Evolutionary conservation across 2,329 filamentous ascomycete species (phyloP), one percentile per base, ranked within the genome.

Genomic region (Cordyceps javanica): DNA sequence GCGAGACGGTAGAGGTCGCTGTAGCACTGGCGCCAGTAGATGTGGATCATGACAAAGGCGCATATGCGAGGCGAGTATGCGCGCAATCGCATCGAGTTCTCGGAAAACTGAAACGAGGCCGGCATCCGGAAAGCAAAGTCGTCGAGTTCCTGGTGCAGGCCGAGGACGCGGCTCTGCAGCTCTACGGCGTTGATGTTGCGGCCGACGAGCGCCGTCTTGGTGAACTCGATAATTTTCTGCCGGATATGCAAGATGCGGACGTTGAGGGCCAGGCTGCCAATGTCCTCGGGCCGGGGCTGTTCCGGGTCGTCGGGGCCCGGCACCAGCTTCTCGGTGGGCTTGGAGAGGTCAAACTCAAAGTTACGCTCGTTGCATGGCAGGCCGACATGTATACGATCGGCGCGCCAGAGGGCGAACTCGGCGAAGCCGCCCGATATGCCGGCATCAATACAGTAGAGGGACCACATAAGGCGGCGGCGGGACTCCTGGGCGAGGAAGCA

Each of bases 21-120:
- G 62, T 83, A 76, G 58, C 81, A 83, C 60, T 83, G 81, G 28
- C 79, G 73, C 80, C 80, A 83, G 79, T 77, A 81, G 9, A 83
- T 72, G 61, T 83, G 81, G 10, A 82, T 83, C 80, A 82, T 83
- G 63, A 83, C 71, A 59, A 81, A 83, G 42, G 81, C 79, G 60
- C 80, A 82, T 5, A 84, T 73, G 3, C 81, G 73, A 2, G 80
- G 77, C 1, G 81, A 83, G 62, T 83, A 83, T 3, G 80, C 78
- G 6, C 81, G 76, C 25, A 83, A 70, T 14, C 80, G 75, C 4
- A 83, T 70, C 30, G 82, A 83, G 60, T 73, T 78, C 60, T 83
- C 80, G 11, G 79, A 82, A 66, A 82, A 83, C 48, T 79, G 78
- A 62, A 84, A 83, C 10, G 80, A 82, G 0, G 76, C 70, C 1